phyloP scores from a whole-genome alignment of 306 rosid genomes.

The Casuarina equisetifolia region DNA sequence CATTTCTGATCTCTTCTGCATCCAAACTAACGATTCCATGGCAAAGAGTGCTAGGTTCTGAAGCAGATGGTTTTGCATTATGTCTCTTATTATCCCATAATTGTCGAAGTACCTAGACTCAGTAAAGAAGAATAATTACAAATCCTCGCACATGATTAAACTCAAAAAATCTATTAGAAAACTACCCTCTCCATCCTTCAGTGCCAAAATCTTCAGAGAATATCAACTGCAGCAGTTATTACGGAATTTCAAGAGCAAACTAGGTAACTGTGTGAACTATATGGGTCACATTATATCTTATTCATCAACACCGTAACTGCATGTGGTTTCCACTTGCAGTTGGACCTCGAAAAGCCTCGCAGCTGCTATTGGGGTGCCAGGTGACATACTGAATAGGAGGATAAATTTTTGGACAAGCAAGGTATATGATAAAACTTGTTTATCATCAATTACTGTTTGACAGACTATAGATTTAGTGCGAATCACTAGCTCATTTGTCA shows the following conservation, averaged over 20 bases:
- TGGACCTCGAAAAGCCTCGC: slow-evolving; percentile 82
- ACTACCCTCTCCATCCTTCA: slow-evolving; percentile 96
- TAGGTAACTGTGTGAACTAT: slow-evolving; percentile 44
- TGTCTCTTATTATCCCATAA: slow-evolving; percentile 88
- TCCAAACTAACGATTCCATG: slow-evolving; percentile 95
- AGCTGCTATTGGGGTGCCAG: slow-evolving; percentile 71
- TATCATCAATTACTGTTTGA: not conserved
- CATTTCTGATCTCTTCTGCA: slow-evolving; percentile 93
- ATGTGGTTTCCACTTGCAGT: slow-evolving; percentile 47
- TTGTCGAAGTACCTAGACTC: slow-evolving; percentile 71
- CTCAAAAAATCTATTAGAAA: slow-evolving; percentile 5
- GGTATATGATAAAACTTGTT: slow-evolving; percentile 39
- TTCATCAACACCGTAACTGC: slow-evolving; percentile 10
- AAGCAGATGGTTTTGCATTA: slow-evolving; percentile 94
- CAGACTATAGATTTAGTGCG: not conserved
- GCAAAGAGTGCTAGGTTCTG: slow-evolving; percentile 94
- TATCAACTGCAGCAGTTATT: slow-evolving; percentile 72
- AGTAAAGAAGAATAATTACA: slow-evolving; percentile 15
- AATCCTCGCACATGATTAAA: slow-evolving; percentile 17
- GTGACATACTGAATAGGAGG: slow-evolving; percentile 20
- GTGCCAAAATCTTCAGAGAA: slow-evolving; percentile 98
- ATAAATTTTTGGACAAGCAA: slow-evolving; percentile 88
- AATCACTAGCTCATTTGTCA: not conserved
- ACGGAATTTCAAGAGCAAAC: slow-evolving; percentile 80
- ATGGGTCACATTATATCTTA: slow-evolving; percentile 19